Evolutionary conservation across 1,284 basidiomycete genomes (phyloP), one percentile per base, ranked within the genome.

Genomic region (Amylostereum chailletii): DNA sequence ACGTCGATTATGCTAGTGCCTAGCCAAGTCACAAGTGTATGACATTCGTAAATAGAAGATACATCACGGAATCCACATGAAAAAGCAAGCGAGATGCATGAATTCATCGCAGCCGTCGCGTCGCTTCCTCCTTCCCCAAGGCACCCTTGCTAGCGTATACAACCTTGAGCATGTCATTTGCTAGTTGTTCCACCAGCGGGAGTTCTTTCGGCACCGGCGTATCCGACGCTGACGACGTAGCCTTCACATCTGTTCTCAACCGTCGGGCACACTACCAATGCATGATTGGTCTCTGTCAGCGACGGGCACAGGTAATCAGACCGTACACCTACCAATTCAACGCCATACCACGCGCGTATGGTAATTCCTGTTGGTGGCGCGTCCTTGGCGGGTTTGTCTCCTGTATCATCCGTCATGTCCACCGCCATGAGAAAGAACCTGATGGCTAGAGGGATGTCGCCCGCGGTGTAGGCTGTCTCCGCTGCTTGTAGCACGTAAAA

Each of bases 391-490:
- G 62, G 51, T 3, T 62, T 58, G 33, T 63, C 61, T 9, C 61
- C 60, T 42, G 74, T 69, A 42, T 85, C 83, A 8, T 86, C 84
- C 11, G 77, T 77, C 86, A 94, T 92, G 62, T 96, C 94, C 10
- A 89, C 72, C 1, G 83, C 84, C 40, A 86, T 71, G 8, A 95
- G 75, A 68, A 85, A 94, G 70, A 83, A 84, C 65, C 92, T 92
- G 53, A 92, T 73, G 2, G 93, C 83, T 3, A 94, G 72, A 0
- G 84, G 76, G 30, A 91, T 65, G 61, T 90, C 81, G 3, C 75
- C 84, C 6, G 79, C 71, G 0, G 90, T 90, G 62, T 91, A 93
- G 0, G 89, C 89, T 6, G 86, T 90, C 65, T 96, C 93, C 0
- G 91, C 93, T 50, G 84, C 86, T 57, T 86, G 84, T 9, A 94